A percentile compares a stretch with the other conserved stretches of the same genome.
Evolutionary conservation across 2,329 filamentous ascomycete species (phyloP).

Genomic region (Trichoderma brevicompactum): DNA sequence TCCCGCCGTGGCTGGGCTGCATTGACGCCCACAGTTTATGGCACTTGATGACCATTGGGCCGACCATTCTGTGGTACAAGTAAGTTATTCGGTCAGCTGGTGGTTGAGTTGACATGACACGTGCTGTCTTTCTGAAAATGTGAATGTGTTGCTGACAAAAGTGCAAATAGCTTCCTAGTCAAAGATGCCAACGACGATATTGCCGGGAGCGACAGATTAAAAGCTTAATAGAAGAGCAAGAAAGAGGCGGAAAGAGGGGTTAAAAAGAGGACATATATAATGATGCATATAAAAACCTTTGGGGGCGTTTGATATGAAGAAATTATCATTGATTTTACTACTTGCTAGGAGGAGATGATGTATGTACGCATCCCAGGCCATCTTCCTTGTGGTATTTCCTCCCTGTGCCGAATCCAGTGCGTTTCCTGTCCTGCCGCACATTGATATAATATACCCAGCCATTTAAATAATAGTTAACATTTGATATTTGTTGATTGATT

Average conservation of each 20-base stretch:
- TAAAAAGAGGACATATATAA: slow-evolving; percentile 1
- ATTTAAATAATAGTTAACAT: not conserved
- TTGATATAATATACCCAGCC: not conserved
- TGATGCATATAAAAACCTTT: not conserved
- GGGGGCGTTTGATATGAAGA: not conserved
- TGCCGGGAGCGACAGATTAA: slow-evolving; percentile 68
- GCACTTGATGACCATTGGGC: slow-evolving; percentile 91
- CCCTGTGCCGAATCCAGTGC: slow-evolving; percentile 14
- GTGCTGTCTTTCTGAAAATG: not conserved
- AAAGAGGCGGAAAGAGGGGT: not conserved
- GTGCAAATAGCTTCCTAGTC: slow-evolving; percentile 72
- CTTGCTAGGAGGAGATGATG: not conserved
- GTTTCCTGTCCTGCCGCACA: slow-evolving; percentile 2
- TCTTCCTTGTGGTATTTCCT: slow-evolving; percentile 3
- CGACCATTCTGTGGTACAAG: slow-evolving; percentile 93
- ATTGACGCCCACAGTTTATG: slow-evolving; percentile 94
- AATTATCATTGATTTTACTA: slow-evolving; percentile 5
- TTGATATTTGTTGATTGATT: not conserved
- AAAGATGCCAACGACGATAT: slow-evolving; percentile 86
- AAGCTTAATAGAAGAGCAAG: slow-evolving; percentile 51
- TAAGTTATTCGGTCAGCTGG: slow-evolving; percentile 55
- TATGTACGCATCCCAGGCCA: not conserved
- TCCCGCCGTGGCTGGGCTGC: slow-evolving; percentile 79
- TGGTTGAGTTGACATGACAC: not conserved
- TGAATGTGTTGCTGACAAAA: slow-evolving; percentile 32